These are phyloP conservation scores for Boletus reticuloceps DNA, from an alignment of 768 basidiomycete species.

Conservation along the genomic window DNA sequence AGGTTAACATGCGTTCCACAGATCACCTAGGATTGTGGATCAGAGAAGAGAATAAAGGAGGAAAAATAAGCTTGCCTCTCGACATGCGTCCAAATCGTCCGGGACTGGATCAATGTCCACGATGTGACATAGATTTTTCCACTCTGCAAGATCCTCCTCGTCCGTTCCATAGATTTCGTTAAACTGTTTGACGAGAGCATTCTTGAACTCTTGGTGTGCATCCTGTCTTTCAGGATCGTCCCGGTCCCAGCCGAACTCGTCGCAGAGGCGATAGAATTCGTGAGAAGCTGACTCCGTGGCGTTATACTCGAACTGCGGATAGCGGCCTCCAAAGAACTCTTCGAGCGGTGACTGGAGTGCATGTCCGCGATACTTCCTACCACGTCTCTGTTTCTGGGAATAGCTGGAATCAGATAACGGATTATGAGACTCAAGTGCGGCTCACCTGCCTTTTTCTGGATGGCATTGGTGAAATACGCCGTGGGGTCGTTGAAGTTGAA, in stretches of 20 bases:
- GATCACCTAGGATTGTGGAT: background rate
- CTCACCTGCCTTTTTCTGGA: background rate
- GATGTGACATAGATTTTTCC: slow-evolving; percentile 10
- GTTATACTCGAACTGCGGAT: slow-evolving; percentile 3
- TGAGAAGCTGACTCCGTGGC: slow-evolving; percentile 3
- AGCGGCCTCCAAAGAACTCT: background rate
- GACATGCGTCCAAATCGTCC: slow-evolving; percentile 1
- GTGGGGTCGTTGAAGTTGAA: background rate
- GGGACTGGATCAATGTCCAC: slow-evolving; percentile 5
- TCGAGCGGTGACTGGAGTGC: background rate
- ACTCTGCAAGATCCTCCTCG: background rate
- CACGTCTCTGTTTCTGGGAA: background rate
- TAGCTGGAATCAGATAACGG: too few species aligned
- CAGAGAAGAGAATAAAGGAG: background rate
- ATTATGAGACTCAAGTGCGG: too few species aligned
- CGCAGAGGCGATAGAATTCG: slow-evolving; percentile 18
- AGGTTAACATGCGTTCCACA: slow-evolving; percentile 4
- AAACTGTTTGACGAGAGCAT: slow-evolving; percentile 13
- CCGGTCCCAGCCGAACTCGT: slow-evolving; percentile 6
- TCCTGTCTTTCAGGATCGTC: background rate
- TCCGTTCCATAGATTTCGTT: slow-evolving; percentile 14
- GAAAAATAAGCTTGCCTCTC: slow-evolving; percentile 4
- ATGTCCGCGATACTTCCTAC: too few species aligned
- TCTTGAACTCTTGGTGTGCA: slow-evolving; percentile 5
- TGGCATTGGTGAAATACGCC: background rate